These are phyloP conservation scores for Aurantiochytrium sp. DNA, from an alignment of 108 stramenopile species.

Conservation along the genomic window DNA sequence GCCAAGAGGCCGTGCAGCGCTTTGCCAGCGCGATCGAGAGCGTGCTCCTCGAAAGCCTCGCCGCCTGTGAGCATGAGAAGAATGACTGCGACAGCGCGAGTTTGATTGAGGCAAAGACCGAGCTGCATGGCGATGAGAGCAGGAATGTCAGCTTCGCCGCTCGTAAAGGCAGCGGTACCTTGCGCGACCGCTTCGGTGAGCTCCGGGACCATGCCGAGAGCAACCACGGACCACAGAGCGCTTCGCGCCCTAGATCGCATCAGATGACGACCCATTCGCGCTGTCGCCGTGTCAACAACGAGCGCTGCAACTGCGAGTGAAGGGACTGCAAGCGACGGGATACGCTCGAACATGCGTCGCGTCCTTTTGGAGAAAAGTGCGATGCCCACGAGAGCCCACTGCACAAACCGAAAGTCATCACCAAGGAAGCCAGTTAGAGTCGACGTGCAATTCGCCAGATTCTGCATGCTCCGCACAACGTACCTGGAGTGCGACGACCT, in stretches of 20 bases:
- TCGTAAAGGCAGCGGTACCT: background rate
- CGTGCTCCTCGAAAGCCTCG: background rate
- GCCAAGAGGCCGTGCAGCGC: background rate
- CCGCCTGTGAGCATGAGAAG: background rate
- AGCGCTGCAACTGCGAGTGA: background rate
- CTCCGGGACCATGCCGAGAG: background rate
- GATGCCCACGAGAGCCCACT: background rate
- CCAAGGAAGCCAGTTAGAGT: too few relatives aligned
- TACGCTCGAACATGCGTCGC: background rate
- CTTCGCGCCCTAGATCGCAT: background rate
- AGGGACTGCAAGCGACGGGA: background rate
- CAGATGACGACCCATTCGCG: too few relatives aligned
- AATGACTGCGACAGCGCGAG: background rate
- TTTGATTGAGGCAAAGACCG: background rate
- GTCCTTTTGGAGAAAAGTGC: background rate
- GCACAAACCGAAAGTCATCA: background rate
- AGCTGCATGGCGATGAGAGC: slow-evolving; percentile 15
- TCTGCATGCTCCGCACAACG: background rate
- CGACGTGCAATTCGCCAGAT: too few relatives aligned
- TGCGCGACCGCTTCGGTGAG: background rate
- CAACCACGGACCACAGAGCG: background rate
- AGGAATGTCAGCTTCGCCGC: background rate
- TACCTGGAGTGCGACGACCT: background rate
- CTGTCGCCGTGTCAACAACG: background rate
- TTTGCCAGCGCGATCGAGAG: background rate